These are phyloP conservation scores for Lumnitzera littorea DNA, from an alignment of 345 rosid genomes.

Conservation along the genomic window DNA sequence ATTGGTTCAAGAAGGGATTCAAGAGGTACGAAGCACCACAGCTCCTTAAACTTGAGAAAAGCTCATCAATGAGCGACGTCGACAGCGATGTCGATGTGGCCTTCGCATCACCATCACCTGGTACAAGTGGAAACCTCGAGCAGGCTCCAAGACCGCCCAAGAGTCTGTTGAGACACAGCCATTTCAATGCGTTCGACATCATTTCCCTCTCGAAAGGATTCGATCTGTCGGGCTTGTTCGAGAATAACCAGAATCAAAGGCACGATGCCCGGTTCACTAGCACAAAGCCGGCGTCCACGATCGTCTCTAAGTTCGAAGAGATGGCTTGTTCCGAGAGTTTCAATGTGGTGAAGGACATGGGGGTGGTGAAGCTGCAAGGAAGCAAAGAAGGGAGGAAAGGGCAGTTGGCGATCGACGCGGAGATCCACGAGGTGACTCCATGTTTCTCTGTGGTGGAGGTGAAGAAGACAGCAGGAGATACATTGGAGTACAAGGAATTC, in stretches of 20 bases:
- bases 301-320: conserved; percentile 66
- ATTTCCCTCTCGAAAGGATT: conserved; percentile 78
- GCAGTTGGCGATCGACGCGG: conserved; percentile 58
- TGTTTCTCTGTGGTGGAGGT: conserved; percentile 66
- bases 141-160: not conserved
- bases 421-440: conserved; percentile 70
- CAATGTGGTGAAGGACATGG: conserved; percentile 35
- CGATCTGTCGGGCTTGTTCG: conserved; percentile 70
- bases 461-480: conserved; percentile 69
- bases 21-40: conserved; percentile 36
- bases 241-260: conserved; percentile 27
- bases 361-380: conserved; percentile 53
- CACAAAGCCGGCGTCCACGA: conserved; percentile 42
- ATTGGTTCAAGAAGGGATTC: conserved; percentile 66
- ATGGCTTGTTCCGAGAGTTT: conserved; percentile 55
- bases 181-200: conserved; percentile 72
- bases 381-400: conserved; percentile 78
- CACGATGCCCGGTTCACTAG: conserved; percentile 47
- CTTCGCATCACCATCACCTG: conserved; percentile 17
- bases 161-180: conserved; percentile 26
- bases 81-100: conserved; percentile 38
- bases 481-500: conserved; percentile 62
- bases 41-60: conserved; percentile 20
- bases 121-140: not conserved
- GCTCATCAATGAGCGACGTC: conserved; percentile 30